phyloP scores from a whole-genome alignment of 345 rosid genomes.

The Cardamine chenopodiifolia region DNA sequence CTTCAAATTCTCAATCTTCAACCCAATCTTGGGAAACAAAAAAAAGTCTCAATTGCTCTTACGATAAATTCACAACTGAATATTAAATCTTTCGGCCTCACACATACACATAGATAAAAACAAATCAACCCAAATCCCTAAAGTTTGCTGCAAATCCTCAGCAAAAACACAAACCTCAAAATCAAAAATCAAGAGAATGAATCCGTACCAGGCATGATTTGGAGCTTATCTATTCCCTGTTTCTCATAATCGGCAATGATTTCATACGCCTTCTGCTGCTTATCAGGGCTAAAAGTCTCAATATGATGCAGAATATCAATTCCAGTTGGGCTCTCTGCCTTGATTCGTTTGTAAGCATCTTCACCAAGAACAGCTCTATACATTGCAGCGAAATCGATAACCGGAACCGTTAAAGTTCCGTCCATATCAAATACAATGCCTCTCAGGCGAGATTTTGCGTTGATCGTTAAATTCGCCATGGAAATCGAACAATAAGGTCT shows the following conservation, averaged over 20 bases:
- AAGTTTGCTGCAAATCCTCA: slow-evolving; percentile 13
- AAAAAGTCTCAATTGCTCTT: background rate
- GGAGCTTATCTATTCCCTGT: slow-evolving; percentile 77
- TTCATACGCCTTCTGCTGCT: slow-evolving; percentile 62
- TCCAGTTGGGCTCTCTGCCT: slow-evolving; percentile 71
- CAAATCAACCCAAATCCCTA: background rate
- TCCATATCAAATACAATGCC: slow-evolving; percentile 87
- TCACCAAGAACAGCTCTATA: slow-evolving; percentile 83
- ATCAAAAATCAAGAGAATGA: background rate
- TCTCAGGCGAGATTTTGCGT: slow-evolving; percentile 54
- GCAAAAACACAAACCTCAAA: background rate
- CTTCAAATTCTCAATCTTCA: background rate
- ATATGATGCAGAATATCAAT: slow-evolving; percentile 83
- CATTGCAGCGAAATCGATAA: slow-evolving; percentile 89
- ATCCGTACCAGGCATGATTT: slow-evolving; percentile 84
- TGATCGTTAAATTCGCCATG: slow-evolving; percentile 26
- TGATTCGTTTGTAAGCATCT: slow-evolving; percentile 64
- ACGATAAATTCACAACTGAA: background rate
- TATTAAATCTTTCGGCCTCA: background rate
- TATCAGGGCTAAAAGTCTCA: slow-evolving; percentile 68
- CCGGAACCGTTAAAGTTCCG: slow-evolving; percentile 91
- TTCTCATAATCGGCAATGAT: slow-evolving; percentile 72
- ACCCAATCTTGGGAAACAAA: background rate
- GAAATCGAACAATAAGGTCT: slow-evolving; percentile 37
- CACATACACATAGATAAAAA: background rate